Evolutionary conservation across 2,329 filamentous ascomycete species (phyloP).

Genomic region (Aspergillus brasiliensis): DNA sequence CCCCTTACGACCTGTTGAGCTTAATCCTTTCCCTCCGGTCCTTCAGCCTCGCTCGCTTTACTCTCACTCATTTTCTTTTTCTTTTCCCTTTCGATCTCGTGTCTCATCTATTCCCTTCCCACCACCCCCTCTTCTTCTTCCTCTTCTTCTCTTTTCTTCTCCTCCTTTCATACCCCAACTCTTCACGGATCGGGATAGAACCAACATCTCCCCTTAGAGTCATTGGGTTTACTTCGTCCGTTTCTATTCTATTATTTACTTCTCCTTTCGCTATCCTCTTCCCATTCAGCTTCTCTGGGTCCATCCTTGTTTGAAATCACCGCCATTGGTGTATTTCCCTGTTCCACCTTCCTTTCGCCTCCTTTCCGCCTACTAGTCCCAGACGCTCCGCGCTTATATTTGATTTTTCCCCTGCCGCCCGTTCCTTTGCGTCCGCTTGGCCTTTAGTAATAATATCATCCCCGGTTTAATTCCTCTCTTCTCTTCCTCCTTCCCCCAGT

Average conservation of each 20-base stretch:
- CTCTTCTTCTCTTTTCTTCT: no score
- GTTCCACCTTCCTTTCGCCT: conserved; percentile 23
- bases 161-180: neutral
- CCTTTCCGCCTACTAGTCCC: conserved; percentile 23
- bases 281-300: conserved; percentile 1
- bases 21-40: conserved; percentile 10
- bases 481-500: neutral
- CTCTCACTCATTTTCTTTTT: conserved; percentile 9
- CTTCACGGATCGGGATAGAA: conserved; percentile 7
- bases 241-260: conserved; percentile 4
- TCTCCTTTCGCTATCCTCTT: conserved; percentile 2
- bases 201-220: neutral
- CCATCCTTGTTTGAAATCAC: conserved; percentile 1
- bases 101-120: conserved; percentile 1
- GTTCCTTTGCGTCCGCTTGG: conserved; percentile 13
- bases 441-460: conserved; percentile 16
- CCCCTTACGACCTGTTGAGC: conserved; percentile 14
- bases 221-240: neutral
- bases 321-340: conserved; percentile 13
- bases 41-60: conserved; percentile 12
- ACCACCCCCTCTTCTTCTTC: neutral
- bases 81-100: conserved; percentile 1
- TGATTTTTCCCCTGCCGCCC: conserved; percentile 20
- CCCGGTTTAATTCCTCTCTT: conserved; percentile 12
- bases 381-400: conserved; percentile 18